These are phyloP conservation scores for Penicillium bialowiezense DNA, from an alignment of 495 filamentous ascomycete genomes.

Conservation along the genomic window DNA sequence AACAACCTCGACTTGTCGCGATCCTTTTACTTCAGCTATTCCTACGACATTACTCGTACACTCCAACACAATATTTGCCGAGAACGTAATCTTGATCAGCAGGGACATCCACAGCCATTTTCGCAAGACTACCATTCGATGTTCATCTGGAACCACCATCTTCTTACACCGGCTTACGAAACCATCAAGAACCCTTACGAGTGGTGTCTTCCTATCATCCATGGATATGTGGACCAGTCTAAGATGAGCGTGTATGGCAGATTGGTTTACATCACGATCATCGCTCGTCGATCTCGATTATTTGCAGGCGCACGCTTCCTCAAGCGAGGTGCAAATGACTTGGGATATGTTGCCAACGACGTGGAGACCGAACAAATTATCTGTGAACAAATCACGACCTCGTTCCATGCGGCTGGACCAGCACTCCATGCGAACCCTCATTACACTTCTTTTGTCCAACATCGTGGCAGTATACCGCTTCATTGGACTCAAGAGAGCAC, in stretches of 20 bases:
- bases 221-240: constrained; percentile 92
- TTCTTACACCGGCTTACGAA: constrained; percentile 71
- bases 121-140: constrained; percentile 80
- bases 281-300: constrained; percentile 86
- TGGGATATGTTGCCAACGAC: constrained; percentile 97
- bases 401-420: constrained; percentile 89
- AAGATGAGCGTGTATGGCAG: constrained; percentile 81
- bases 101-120: constrained; percentile 56
- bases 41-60: constrained; percentile 91
- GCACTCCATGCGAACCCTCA: constrained; percentile 82
- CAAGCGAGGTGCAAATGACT: constrained; percentile 91
- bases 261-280: constrained; percentile 84
- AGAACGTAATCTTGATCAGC: constrained; percentile 65
- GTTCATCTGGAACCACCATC: constrained; percentile 97
- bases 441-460: constrained; percentile 95
- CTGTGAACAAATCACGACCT: constrained; percentile 87
- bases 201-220: constrained; percentile 95
- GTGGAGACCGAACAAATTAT: constrained; percentile 99
- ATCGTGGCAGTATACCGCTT: constrained; percentile 92
- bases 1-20: constrained; percentile 85
- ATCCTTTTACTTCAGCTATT: constrained; percentile 98
- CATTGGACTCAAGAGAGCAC: constrained; percentile 98
- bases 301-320: constrained; percentile 94
- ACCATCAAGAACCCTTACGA: constrained; percentile 78
- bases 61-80: constrained; percentile 89